Evolutionary conservation across 1,284 basidiomycete genomes (phyloP).

Genomic region (Hymenochaete sp.): DNA sequence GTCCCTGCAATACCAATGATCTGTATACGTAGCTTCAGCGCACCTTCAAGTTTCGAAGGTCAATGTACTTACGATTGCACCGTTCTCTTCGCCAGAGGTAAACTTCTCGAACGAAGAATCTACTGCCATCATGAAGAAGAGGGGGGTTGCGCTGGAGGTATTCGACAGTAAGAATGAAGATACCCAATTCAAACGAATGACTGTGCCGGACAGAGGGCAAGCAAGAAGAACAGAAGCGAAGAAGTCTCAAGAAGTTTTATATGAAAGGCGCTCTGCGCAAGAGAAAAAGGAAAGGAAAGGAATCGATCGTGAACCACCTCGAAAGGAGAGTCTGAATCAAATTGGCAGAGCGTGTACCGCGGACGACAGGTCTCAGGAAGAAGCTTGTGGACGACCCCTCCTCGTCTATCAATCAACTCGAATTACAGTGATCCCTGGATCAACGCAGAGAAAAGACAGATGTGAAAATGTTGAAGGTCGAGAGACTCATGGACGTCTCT

Average conservation of each 20-base stretch:
- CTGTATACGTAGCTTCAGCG: conserved; percentile 25
- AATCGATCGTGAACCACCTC: conserved; percentile 8
- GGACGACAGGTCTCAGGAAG: too few relatives aligned
- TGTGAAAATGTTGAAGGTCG: too few relatives aligned
- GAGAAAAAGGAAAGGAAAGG: conserved; percentile 8
- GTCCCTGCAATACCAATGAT: conserved; percentile 43
- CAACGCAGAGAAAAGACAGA: too few relatives aligned
- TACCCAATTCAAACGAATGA: conserved; percentile 20
- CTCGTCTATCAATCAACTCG: too few relatives aligned
- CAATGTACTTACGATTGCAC: conserved; percentile 37
- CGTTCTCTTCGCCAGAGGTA: conserved; percentile 28
- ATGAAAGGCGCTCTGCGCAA: conserved; percentile 32
- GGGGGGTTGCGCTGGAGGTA: too few relatives aligned
- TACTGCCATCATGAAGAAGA: conserved; percentile 21
- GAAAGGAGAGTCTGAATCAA: too few relatives aligned
- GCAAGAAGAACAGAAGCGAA: too few relatives aligned
- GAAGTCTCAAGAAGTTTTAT: conserved; percentile 13
- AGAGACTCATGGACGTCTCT: too few relatives aligned
- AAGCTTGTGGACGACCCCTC: too few relatives aligned
- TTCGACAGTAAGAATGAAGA: conserved; percentile 1
- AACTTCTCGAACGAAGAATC: conserved; percentile 21
- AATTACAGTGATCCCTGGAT: too few relatives aligned
- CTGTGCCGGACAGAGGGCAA: conserved; percentile 30
- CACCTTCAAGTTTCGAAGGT: not conserved
- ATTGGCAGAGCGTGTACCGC: too few relatives aligned